Evolutionary conservation across 208 protist genomes (phyloP).

Genomic region (Wallacemonas sp.): DNA sequence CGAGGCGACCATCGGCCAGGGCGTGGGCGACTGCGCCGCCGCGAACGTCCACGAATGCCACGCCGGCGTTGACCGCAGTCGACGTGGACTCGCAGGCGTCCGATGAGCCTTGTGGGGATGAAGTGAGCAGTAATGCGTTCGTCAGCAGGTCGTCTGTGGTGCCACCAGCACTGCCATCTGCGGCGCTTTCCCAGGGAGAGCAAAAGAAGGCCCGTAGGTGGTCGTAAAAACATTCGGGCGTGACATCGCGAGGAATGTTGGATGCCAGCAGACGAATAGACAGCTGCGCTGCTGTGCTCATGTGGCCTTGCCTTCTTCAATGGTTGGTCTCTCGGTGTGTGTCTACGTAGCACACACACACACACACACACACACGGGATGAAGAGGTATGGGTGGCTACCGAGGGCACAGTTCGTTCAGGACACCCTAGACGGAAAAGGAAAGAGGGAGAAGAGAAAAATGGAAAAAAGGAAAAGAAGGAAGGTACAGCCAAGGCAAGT

Average conservation of each 20-base stretch:
- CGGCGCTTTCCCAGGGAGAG: too few relatives aligned
- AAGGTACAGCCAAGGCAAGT: too few relatives aligned
- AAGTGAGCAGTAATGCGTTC: too few relatives aligned
- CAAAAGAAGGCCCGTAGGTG: slow-evolving; percentile 26
- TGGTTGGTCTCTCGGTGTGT: not conserved
- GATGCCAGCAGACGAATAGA: slow-evolving; percentile 27
- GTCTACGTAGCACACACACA: not conserved
- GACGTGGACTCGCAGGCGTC: slow-evolving; percentile 8
- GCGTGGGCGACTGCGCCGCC: slow-evolving; percentile 21
- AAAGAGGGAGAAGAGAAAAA: slow-evolving; percentile 5
- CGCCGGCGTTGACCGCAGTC: slow-evolving; percentile 15
- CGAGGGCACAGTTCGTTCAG: too few relatives aligned
- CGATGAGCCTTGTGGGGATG: slow-evolving; percentile 20
- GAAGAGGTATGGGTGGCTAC: too few relatives aligned
- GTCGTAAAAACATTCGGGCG: slow-evolving; percentile 42
- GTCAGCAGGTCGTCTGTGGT: too few relatives aligned
- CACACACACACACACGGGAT: not conserved
- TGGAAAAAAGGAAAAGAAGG: slow-evolving; percentile 10
- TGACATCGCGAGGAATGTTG: slow-evolving; percentile 21
- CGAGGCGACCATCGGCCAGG: slow-evolving; percentile 12
- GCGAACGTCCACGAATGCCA: slow-evolving; percentile 35
- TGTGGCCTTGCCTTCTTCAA: not conserved
- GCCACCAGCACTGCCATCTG: too few relatives aligned
- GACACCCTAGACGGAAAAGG: not conserved
- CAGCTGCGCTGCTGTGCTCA: not conserved